phyloP scores from a whole-genome alignment of 345 rosid species.

The Bruguiera gymnorhiza region DNA sequence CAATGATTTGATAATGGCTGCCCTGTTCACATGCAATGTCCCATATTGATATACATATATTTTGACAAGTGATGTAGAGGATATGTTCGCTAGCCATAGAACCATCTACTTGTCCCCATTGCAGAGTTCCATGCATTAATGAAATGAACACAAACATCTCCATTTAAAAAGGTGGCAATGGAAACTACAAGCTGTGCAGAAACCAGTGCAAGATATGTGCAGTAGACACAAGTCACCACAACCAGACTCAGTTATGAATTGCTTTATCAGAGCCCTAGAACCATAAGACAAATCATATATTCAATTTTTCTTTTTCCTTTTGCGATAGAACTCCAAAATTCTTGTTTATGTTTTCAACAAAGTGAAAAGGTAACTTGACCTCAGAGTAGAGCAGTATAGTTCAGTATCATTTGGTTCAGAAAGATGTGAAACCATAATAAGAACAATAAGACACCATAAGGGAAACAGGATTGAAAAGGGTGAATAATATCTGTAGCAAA shows the following conservation, averaged over 20 bases:
- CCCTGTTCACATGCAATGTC: constrained; percentile 47
- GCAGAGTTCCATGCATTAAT: neutral
- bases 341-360: neutral
- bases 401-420: neutral
- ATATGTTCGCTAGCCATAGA: neutral
- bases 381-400: neutral
- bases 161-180: too few relatives aligned
- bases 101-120: neutral
- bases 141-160: too few relatives aligned
- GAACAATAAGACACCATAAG: neutral
- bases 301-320: too few relatives aligned
- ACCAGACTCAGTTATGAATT: too few relatives aligned
- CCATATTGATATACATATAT: constrained; percentile 10
- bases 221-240: too few relatives aligned
- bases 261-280: too few relatives aligned
- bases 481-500: neutral
- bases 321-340: neutral
- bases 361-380: neutral
- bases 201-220: too few relatives aligned
- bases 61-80: neutral
- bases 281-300: too few relatives aligned
- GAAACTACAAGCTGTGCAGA: too few relatives aligned
- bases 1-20: constrained; percentile 69
- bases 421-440: neutral
- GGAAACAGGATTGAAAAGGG: too few relatives aligned